These are phyloP conservation scores for Quercus mongolica DNA, from an alignment of 306 rosid species.

Conservation along the genomic window DNA sequence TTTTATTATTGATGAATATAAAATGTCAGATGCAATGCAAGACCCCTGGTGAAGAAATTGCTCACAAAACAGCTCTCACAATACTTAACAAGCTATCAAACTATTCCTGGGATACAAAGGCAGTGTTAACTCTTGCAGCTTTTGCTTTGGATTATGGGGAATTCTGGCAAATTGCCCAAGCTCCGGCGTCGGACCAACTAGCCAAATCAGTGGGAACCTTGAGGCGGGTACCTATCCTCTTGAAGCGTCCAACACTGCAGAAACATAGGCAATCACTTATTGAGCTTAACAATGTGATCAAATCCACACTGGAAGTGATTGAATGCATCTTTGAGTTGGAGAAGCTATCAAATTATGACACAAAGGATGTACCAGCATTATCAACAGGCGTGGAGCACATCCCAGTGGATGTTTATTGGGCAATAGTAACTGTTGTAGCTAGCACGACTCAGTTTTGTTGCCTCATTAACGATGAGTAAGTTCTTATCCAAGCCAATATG, in stretches of 20 bases:
- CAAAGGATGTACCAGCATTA: constrained; percentile 39
- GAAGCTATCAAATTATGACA: constrained; percentile 24
- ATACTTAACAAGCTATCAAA: constrained; percentile 23
- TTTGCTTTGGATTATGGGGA: constrained; percentile 67
- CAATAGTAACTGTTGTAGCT: constrained; percentile 38
- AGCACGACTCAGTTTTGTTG: constrained; percentile 32
- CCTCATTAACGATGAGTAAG: constrained; percentile 39
- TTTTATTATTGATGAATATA: too few relatives aligned
- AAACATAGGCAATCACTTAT: constrained; percentile 45
- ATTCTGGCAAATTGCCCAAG: constrained; percentile 65
- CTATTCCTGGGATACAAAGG: constrained; percentile 69
- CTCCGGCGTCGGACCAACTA: constrained; percentile 35
- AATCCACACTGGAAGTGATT: constrained; percentile 39
- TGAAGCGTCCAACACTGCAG: constrained; percentile 16
- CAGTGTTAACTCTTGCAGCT: constrained; percentile 65
- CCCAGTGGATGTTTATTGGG: constrained; percentile 54
- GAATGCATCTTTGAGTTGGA: constrained; percentile 52
- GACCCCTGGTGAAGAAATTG: background rate
- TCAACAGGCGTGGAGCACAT: constrained; percentile 27
- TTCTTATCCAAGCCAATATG: background rate
- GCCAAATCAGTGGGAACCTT: constrained; percentile 61
- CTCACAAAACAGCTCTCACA: background rate
- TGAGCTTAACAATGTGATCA: constrained; percentile 52
- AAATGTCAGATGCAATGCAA: constrained; percentile 1
- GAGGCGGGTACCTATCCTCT: constrained; percentile 49